Base-by-base conservation (phyloP, 1,284 basidiomycete genomes). In the Fomes fomentarius region DNA sequence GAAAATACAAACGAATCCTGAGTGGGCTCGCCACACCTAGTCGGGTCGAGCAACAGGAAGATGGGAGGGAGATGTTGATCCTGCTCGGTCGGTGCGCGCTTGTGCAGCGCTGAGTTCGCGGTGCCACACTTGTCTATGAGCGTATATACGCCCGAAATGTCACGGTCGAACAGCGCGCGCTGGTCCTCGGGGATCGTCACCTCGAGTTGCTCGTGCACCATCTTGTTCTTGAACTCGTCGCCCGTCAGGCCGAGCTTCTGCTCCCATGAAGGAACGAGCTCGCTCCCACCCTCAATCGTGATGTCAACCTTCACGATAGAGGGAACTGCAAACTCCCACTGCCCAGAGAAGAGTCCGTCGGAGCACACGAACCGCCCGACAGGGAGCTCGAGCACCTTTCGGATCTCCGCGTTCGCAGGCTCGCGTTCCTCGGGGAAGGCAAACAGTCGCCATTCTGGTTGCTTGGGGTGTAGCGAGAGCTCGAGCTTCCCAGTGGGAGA, bases 91-190 rank as follows among this genome's bases (percentile, higher is more conserved):
- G 70, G 46, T 30, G 76, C 69, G 57, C 83, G 87, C 70, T 83
- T 85, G 71, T 97, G 94, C 34, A 98, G 76, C n/a, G 91, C 90
- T 24, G 82, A 81, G 67, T 91, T 93, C 1, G 96, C 93, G 0
- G 93, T 94, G 1, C 95, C 95, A 58, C 95, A 98, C 67, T 88
- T 88, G 57, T 92, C 87, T 47, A 95, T 76, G 34, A 96, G 82
- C 10, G 77, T 74, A 67, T 97, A 98, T 0, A 73, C 76, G 4
- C 96, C 95, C 4, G 87, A 85, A 45, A 97, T 84, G 64, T 91
- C 82, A 38, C 89, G 85, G 69, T 97, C 94, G 26, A 97, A 81
- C 30, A 78, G 73, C 1, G 67, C 60, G 9, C 75, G 68, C 19
- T 81, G 77, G 15, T 79, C 77, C 7, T 71, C 65, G 0, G 84